Evolutionary conservation across 495 filamentous ascomycete species (phyloP).

Genomic region (Neurospora pannonica): DNA sequence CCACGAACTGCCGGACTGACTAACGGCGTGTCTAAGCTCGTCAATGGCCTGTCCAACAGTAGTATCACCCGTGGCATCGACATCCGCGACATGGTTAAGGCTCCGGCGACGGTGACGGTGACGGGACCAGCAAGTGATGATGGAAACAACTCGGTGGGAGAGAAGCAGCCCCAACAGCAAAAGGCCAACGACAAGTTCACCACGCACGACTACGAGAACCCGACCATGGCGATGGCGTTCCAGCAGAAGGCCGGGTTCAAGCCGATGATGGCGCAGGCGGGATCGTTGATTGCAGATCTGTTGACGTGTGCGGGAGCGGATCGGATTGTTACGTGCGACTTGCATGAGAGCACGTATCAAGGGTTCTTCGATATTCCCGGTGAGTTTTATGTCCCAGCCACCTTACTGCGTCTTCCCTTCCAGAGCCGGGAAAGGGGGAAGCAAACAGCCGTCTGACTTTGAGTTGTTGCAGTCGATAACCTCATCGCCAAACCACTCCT

Average conservation of each 20-base stretch:
- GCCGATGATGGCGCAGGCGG: constrained; percentile 97
- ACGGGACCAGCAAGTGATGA: background rate
- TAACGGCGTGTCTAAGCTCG: constrained; percentile 55
- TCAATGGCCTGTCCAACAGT: constrained; percentile 44
- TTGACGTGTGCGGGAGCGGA: constrained; percentile 93
- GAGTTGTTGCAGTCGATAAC: constrained; percentile 59
- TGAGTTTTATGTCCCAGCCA: background rate
- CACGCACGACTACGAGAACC: constrained; percentile 50
- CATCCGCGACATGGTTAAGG: background rate
- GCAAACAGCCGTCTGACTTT: background rate
- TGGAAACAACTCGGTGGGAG: background rate
- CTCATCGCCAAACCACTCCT: constrained; percentile 81
- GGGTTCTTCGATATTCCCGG: constrained; percentile 92
- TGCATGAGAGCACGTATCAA: constrained; percentile 37
- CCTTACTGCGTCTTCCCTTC: background rate
- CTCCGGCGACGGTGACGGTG: background rate
- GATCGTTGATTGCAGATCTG: constrained; percentile 88
- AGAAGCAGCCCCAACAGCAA: constrained; percentile 26
- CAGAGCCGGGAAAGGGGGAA: background rate
- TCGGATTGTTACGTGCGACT: constrained; percentile 36
- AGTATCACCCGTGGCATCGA: constrained; percentile 16
- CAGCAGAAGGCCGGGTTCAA: constrained; percentile 85
- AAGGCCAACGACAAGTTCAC: constrained; percentile 33
- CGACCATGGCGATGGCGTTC: constrained; percentile 51
- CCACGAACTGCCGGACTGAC: constrained; percentile 51